Evolutionary conservation across 345 rosid genomes (phyloP), one percentile per base, ranked within the genome.

Genomic region (Gossypium stocksii): DNA sequence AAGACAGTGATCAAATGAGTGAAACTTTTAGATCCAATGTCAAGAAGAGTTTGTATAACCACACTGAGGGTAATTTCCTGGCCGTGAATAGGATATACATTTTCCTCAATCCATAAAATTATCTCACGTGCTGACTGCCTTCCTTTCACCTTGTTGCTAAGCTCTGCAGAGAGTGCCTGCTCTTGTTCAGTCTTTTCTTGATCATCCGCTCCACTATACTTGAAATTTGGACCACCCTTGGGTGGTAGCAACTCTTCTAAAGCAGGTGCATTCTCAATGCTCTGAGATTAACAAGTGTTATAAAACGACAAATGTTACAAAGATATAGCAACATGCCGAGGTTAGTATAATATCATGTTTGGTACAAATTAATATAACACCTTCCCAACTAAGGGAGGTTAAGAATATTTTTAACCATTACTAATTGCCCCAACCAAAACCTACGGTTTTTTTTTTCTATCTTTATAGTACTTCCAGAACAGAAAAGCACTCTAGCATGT

Each of bases 11-110:
- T 91, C 88, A 93, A 72, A 86, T 91, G 99, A 77, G 99, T 91
- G 84, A 93, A 95, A 87, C 99, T 95, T 76, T 95, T 93, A 70
- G 99, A 95, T 56, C 99, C 99, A 74, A 95, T 88, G 69, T 96
- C 91, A 19, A 96, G 97, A 77, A 96, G 87, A 43, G 93, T 91
- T 77, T 96, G 97, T n/a, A 86, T 85, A 65, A 93, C 87, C 75
- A 96, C 85, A 78, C 77, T 75, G 68, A 93, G 87, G 62, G 95
- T 81, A 23, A 84, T 78, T 75, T 90, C 91, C 77, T 85, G 85
- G 75, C 90, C 94, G 80, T 91, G 94, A 80, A 57, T 76, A 70
- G 98, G 89, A 78, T 84, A 77, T 60, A 96, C 78, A 74, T 76
- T 86, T 83, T 93, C 97, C 23, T 93, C 98, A 11, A 91, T 83